Percentiles rank a stretch among this genome's conserved stretches.
Evolutionary conservation across 1,284 basidiomycete species (phyloP).

Genomic region (Puccinia brachypodii): DNA sequence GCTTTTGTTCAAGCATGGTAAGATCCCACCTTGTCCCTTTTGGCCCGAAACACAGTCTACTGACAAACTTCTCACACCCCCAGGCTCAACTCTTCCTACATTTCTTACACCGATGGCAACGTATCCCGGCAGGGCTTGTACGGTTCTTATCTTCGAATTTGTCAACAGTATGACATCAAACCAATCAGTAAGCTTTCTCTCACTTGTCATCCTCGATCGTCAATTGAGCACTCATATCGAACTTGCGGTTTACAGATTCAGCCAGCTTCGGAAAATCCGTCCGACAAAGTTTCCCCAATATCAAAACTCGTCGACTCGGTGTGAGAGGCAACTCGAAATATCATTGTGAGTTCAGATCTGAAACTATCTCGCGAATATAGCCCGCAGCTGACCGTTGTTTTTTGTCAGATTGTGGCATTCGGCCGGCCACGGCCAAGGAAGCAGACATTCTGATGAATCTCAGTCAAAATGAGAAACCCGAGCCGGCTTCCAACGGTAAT

Average conservation of each 20-base stretch:
- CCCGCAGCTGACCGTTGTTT: background rate
- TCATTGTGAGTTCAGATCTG: slow-evolving; percentile 67
- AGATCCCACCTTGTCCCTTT: background rate
- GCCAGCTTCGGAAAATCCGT: slow-evolving; percentile 92
- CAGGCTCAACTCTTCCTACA: slow-evolving; percentile 81
- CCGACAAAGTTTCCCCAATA: slow-evolving; percentile 82
- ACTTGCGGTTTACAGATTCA: slow-evolving; percentile 61
- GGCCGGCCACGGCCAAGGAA: slow-evolving; percentile 48
- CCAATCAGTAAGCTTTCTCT: slow-evolving; percentile 65
- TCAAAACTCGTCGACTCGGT: slow-evolving; percentile 86
- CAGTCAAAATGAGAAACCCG: slow-evolving; percentile 44
- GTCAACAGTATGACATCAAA: slow-evolving; percentile 82
- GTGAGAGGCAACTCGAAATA: slow-evolving; percentile 89
- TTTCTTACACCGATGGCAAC: slow-evolving; percentile 83
- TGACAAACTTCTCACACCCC: slow-evolving; percentile 51
- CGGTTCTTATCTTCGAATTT: slow-evolving; percentile 84
- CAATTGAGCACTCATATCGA: background rate
- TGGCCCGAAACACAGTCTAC: background rate
- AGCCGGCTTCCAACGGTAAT: slow-evolving; percentile 18
- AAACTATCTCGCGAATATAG: background rate
- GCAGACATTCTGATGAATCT: slow-evolving; percentile 47
- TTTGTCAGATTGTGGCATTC: slow-evolving; percentile 36
- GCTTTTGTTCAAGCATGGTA: slow-evolving; percentile 82
- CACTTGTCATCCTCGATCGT: background rate
- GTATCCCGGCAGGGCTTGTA: slow-evolving; percentile 83